Conservation (phyloP, 2,329 filamentous ascomycete species). For the Laburnicola sp. region DNA sequence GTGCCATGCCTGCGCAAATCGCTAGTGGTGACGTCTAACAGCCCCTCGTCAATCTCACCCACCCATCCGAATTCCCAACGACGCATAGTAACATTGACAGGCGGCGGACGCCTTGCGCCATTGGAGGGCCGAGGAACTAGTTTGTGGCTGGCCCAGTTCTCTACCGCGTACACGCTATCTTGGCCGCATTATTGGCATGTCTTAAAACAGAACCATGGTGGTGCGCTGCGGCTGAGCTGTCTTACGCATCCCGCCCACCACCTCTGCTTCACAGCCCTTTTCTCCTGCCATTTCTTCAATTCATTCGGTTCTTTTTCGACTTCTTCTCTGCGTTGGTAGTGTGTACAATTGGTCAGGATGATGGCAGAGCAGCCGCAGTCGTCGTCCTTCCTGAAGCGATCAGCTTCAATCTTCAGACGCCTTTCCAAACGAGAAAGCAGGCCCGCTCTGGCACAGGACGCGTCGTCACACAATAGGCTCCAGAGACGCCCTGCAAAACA, state of each 20-base stretch:
- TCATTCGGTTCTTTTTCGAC: no score
- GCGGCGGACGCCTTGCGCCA: neutral
- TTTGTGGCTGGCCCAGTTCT: neutral
- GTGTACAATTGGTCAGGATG: neutral
- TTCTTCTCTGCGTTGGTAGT: no score
- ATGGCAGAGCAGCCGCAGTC: slow-evolving; percentile 10
- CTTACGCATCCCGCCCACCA: neutral
- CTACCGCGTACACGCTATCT: neutral
- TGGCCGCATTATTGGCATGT: slow-evolving; percentile 10
- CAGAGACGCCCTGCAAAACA: slow-evolving; percentile 2
- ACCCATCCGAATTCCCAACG: neutral
- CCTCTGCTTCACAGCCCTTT: neutral
- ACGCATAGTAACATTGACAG: neutral
- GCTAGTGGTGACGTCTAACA: slow-evolving; percentile 5
- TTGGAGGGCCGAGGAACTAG: neutral
- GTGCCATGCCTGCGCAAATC: slow-evolving; percentile 1
- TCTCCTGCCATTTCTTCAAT: no score
- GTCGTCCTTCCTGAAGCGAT: slow-evolving; percentile 2
- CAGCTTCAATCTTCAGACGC: slow-evolving; percentile 12
- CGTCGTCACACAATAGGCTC: slow-evolving; percentile 1
- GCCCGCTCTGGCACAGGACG: neutral
- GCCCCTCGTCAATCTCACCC: slow-evolving; percentile 3
- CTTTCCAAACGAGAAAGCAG: slow-evolving; percentile 7
- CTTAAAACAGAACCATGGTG: slow-evolving; percentile 5
- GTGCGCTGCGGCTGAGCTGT: slow-evolving; percentile 8